Evolutionary conservation across 495 filamentous ascomycete genomes (phyloP).

Genomic region (Hypoxylon cercidicola): DNA sequence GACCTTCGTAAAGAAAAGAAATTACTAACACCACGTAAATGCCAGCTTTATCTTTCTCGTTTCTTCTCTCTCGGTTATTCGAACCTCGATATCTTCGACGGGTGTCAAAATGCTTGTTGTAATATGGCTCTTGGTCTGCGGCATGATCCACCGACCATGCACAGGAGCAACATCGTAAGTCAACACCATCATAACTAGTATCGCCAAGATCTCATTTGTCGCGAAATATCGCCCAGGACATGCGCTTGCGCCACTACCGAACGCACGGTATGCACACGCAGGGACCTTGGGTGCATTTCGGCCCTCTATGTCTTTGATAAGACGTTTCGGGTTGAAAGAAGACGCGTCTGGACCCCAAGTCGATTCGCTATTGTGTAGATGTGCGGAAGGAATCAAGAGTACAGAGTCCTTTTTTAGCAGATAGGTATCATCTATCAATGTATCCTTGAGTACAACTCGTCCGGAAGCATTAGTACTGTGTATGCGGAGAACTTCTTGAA

Average conservation of each 20-base stretch:
- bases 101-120: constrained; percentile 7
- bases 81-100: neutral
- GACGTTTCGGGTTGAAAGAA: constrained; percentile 33
- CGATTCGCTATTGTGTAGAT: constrained; percentile 23
- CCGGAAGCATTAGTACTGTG: constrained; percentile 4
- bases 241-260: constrained; percentile 24
- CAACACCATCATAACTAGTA: constrained; percentile 8
- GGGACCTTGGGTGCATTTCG: constrained; percentile 6
- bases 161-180: neutral
- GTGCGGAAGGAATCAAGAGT: constrained; percentile 20
- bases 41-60: neutral
- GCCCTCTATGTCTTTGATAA: constrained; percentile 9
- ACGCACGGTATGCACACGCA: constrained; percentile 33
- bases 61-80: neutral
- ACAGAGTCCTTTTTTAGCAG: constrained; percentile 36
- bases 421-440: constrained; percentile 34
- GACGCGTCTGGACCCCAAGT: constrained; percentile 30
- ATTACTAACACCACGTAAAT: no score
- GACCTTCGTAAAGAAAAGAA: no score
- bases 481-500: neutral
- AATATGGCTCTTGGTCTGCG: neutral
- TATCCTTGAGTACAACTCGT: constrained; percentile 34
- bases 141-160: neutral
- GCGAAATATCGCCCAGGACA: constrained; percentile 41
- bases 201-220: constrained; percentile 24